phyloP scores from a whole-genome alignment of 1,284 basidiomycete species.

The Porogramme epimiltina region DNA sequence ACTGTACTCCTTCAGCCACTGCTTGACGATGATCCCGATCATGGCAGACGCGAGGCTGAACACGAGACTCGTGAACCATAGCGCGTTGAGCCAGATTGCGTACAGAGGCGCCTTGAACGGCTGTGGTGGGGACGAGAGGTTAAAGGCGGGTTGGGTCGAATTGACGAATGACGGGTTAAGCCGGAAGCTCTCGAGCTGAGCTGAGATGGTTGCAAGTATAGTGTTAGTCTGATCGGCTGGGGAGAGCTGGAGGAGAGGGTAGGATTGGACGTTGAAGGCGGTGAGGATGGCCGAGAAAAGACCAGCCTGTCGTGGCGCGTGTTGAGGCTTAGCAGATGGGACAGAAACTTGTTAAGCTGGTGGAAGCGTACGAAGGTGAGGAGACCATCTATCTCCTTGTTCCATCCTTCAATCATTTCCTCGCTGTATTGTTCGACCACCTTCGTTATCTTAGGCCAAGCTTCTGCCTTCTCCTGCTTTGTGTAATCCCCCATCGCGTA shows the following conservation, averaged over 20 bases:
- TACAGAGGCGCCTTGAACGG: conserved; percentile 7
- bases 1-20: conserved; percentile 21
- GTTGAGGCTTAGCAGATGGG: no score
- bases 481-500: no score
- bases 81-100: conserved; percentile 13
- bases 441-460: no score
- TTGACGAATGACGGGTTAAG: conserved; percentile 14
- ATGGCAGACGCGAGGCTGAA: conserved; percentile 14
- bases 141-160: conserved; percentile 7
- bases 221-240: neutral
- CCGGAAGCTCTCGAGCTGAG: neutral
- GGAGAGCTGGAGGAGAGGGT: neutral
- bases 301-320: no score
- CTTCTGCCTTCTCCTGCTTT: no score
- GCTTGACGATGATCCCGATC: conserved; percentile 18
- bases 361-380: no score
- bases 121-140: neutral
- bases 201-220: neutral
- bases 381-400: no score
- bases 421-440: no score
- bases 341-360: no score
- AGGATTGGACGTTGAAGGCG: neutral
- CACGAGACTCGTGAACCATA: conserved; percentile 21
- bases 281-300: conserved; percentile 1
- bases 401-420: no score